Conservation (phyloP, 2,329 filamentous ascomycete genomes). For the Pyrenophora teres region DNA sequence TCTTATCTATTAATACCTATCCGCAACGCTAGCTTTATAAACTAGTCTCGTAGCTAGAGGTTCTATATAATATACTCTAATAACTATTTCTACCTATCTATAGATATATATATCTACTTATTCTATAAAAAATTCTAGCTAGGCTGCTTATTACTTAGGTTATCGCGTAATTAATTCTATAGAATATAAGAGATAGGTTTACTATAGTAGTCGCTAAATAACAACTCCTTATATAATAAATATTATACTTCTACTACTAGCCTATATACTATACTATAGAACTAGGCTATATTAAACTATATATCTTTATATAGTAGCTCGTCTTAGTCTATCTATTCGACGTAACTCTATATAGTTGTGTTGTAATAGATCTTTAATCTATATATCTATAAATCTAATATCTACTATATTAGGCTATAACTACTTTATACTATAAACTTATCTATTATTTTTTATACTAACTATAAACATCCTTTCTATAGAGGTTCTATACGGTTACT, state of each 20-base stretch:
- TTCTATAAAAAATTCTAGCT: no score
- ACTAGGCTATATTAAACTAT: no score
- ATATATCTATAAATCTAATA: slow-evolving; percentile 19
- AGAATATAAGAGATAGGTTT: neutral
- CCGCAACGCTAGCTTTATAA: slow-evolving; percentile 5
- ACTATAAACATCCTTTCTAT: no score
- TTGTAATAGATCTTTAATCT: slow-evolving; percentile 19
- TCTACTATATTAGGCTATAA: slow-evolving; percentile 19
- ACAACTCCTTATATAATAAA: neutral
- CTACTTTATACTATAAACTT: slow-evolving; percentile 16
- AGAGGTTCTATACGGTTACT: no score
- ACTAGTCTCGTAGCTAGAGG: neutral
- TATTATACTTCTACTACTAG: neutral
- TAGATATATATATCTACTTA: slow-evolving; percentile 2
- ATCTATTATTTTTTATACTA: slow-evolving; percentile 3
- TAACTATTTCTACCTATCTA: slow-evolving; percentile 5
- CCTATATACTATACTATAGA: no score
- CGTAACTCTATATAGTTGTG: no score
- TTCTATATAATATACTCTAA: neutral
- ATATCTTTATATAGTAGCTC: no score
- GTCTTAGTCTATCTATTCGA: no score
- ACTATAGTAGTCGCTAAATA: neutral
- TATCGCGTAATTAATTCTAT: slow-evolving; percentile 14
- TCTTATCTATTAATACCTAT: no score
- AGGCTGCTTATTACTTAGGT: no score